A percentile compares a stretch with the other conserved stretches of the same genome.
Conservation (phyloP, 495 filamentous ascomycete species). For the Chaetomidium leptoderma region DNA sequence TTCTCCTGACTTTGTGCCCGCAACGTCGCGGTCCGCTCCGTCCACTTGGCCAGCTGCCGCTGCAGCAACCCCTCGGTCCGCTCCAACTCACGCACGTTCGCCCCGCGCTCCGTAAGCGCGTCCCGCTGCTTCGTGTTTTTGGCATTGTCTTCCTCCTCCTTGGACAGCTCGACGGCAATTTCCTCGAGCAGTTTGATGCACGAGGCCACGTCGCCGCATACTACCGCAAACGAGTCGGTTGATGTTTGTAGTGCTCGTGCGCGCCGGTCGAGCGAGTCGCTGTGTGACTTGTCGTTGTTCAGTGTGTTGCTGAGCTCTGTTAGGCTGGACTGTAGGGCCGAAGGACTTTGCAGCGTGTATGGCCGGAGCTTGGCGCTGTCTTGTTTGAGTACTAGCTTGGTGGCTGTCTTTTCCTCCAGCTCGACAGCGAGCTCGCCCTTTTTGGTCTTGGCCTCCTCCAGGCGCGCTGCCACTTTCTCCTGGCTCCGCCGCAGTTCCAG, state of each 20-base stretch:
- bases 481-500: constrained; percentile 73
- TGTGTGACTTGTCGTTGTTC: constrained; percentile 68
- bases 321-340: constrained; percentile 73
- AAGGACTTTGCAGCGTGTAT: constrained; percentile 84
- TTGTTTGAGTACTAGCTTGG: constrained; percentile 54
- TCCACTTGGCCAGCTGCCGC: constrained; percentile 76
- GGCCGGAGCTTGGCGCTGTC: constrained; percentile 85
- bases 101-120: constrained; percentile 77
- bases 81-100: constrained; percentile 87
- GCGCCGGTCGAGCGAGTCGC: constrained; percentile 80
- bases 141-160: constrained; percentile 82
- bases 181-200: constrained; percentile 89
- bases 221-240: constrained; percentile 79
- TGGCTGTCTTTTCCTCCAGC: constrained; percentile 76
- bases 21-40: constrained; percentile 77
- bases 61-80: constrained; percentile 76
- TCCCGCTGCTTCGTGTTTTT: constrained; percentile 77
- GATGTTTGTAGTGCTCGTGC: constrained; percentile 87
- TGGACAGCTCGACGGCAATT: constrained; percentile 72
- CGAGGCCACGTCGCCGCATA: constrained; percentile 73
- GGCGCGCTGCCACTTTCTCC: constrained; percentile 68
- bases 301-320: constrained; percentile 75
- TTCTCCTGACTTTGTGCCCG: constrained; percentile 75
- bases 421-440: constrained; percentile 64
- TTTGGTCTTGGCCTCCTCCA: constrained; percentile 70